phyloP scores from a whole-genome alignment of 129 eudicot species.

The Deinandra increscens region DNA sequence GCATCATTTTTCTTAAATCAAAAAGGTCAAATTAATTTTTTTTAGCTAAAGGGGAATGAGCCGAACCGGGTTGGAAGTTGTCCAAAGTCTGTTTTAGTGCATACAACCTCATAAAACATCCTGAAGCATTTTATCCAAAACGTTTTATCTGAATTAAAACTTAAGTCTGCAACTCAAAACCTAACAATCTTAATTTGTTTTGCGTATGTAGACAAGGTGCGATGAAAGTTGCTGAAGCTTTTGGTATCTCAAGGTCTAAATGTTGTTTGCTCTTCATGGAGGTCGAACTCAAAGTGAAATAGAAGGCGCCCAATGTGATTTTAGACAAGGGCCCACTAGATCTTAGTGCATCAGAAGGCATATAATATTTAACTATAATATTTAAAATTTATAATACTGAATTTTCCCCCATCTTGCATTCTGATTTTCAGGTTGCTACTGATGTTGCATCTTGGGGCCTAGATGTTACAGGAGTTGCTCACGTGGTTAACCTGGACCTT shows the following conservation, averaged over 20 bases:
- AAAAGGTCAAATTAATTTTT: not conserved
- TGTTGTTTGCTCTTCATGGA: conserved; percentile 88
- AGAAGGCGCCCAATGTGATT: conserved; percentile 77
- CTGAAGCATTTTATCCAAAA: no score
- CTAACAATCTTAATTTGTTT: no score
- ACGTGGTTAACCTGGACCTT: conserved; percentile 82
- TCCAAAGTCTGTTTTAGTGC: not conserved
- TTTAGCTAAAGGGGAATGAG: not conserved
- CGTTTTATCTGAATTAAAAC: no score
- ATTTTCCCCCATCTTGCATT: not conserved
- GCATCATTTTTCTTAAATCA: not conserved
- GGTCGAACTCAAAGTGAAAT: conserved; percentile 82
- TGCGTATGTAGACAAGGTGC: no score
- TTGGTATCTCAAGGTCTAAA: conserved; percentile 65
- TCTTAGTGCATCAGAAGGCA: conserved; percentile 48
- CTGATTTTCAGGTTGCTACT: conserved; percentile 74
- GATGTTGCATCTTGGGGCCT: conserved; percentile 91
- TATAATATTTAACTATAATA: not conserved
- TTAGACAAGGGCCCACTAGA: conserved; percentile 79
- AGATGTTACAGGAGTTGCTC: conserved; percentile 88
- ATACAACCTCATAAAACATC: not conserved
- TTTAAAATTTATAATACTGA: not conserved
- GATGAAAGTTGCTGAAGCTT: conserved; percentile 94
- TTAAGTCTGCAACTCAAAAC: no score
- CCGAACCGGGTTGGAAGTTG: not conserved